These are phyloP conservation scores for Pythium pyrilobum DNA, from an alignment of 352 stramenopile genomes.

Conservation along the genomic window DNA sequence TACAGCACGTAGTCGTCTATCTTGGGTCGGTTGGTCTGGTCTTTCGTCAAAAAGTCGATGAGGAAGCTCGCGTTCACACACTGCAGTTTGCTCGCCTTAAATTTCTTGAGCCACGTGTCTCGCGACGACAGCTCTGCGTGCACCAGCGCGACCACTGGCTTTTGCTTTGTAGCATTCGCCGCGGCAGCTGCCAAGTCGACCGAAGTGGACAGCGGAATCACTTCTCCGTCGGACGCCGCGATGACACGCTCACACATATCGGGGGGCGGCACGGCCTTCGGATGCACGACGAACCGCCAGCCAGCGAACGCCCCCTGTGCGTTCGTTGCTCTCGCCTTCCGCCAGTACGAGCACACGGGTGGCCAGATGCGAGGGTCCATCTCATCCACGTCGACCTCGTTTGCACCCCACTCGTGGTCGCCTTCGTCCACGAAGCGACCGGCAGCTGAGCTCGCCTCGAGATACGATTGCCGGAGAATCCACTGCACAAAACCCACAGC, in stretches of 20 bases:
- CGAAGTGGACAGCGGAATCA: conserved; percentile 57
- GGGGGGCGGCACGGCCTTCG: conserved; percentile 62
- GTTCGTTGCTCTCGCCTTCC: conserved; percentile 36
- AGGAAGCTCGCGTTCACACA: conserved; percentile 77
- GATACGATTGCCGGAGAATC: conserved; percentile 83
- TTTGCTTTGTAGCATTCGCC: conserved; percentile 31
- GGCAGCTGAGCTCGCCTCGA: conserved; percentile 53
- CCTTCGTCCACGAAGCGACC: conserved; percentile 71
- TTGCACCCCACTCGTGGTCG: conserved; percentile 64
- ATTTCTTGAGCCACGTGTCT: conserved; percentile 72
- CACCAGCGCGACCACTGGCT: conserved; percentile 56
- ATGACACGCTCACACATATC: conserved; percentile 83
- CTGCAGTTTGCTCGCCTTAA: conserved; percentile 52
- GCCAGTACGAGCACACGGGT: conserved; percentile 53
- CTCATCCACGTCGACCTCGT: conserved; percentile 42
- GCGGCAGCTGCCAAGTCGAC: conserved; percentile 35
- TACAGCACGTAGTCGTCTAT: conserved; percentile 48
- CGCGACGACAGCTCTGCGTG: conserved; percentile 42
- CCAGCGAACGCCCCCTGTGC: conserved; percentile 48
- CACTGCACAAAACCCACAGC: conserved; percentile 41
- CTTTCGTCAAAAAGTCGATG: conserved; percentile 84
- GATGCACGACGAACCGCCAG: conserved; percentile 72
- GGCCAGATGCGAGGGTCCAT: conserved; percentile 80
- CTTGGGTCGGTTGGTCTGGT: conserved; percentile 50
- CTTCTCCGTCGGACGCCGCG: conserved; percentile 38